Evolutionary conservation across 164 flowering plant species (phyloP), one percentile per base, ranked within the genome.

Genomic region (Dillenia suffruticosa): DNA sequence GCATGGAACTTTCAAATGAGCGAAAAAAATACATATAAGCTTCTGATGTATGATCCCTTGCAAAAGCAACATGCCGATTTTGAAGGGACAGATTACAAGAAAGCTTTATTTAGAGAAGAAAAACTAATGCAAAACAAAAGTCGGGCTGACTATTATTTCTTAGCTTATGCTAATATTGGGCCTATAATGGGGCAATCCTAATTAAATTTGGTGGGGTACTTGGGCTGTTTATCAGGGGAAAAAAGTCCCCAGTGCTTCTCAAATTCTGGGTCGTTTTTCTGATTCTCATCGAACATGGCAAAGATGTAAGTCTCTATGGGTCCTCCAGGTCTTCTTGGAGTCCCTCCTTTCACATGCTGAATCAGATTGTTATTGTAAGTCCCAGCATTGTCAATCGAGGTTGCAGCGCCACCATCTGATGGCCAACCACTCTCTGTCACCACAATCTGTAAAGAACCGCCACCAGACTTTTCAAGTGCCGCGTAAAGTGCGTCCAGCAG

Each of bases 201-300:
- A 5, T 26, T 26, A 26, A 26, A 26, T 1, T 26, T 26, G 32
- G 3, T 26, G 32, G 32, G 32, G 32, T 26, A 71, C 3, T 56
- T 65, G n/a, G 70, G 67, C 16, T 58, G 51, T 54, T 48, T 57
- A 32, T 58, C 51, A 22, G 74, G 74, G 14, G 13, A 47, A 57
- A 66, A 71, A 12, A 71, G 50, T 5, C 74, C 70, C 40, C 51
- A 70, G 49, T 65, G 46, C 44, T 52, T 43, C 58, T 70, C 72
- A 9, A 2, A 9, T 22, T 44, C 68, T 24, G 68, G 54, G 40
- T 7, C 40, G 3, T 11, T 14, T 68, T 72, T 72, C 13, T 2
- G 16, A 19, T 72, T 68, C 63, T 72, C 76, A 64, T 72, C 67
- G 55, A 72, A 72, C 66, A 72, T 56, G 7, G 72, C 69, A 64